Evolutionary conservation across 495 filamentous ascomycete genomes (phyloP), one percentile per base, ranked within the genome.

Genomic region (Aspergillus bertholletiae): DNA sequence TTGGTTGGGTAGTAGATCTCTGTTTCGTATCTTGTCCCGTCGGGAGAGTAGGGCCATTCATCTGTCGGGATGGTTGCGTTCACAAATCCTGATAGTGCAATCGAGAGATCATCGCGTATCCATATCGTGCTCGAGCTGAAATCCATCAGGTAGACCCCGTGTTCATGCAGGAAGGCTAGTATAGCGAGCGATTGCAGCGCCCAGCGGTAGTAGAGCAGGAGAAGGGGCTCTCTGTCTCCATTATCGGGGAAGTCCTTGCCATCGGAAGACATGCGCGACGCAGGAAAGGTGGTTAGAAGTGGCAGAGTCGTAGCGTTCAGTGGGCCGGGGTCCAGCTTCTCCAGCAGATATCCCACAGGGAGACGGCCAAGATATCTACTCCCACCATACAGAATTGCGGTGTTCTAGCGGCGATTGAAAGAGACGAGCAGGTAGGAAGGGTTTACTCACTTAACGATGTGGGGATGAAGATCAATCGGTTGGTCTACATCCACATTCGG

Each of bases 131-230:
- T 15, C 5, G 13, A 21, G 15, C 30, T 40, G 49, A 52, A 28
- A 43, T 52, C 49, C 30, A 40, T 52, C 17, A 52, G n/a, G 20
- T 40, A 51, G 30, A 51, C 49, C 6, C 5, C 18, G 3, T 40
- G 17, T 3, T 39, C 30, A 21, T 43, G 49, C n/a, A 52, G 35
- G 35, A 52, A 52, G 5, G 17, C 30, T 27, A 43, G 49, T 5
- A 17, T n/a, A 4, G 32, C 12, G 30, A 52, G 49, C 18, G 49
- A 40, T 52, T 52, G 49, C 11, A 52, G 35, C 7, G 49, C 30
- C 49, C 49, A 52, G 35, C 49, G 49, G 30, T 52, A 52, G 35
- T 43, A 52, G 20, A 52, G 49, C 13, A 52, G 15, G 17, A 52
- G 49, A 2, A 39, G 15, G 11, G 49, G 30, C 20, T 39, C 49